Percentiles rank a stretch among this genome's conserved stretches.
These are phyloP conservation scores for Scenedesmus sp. DNA, from an alignment of 163 green algal species.

Conservation along the genomic window DNA sequence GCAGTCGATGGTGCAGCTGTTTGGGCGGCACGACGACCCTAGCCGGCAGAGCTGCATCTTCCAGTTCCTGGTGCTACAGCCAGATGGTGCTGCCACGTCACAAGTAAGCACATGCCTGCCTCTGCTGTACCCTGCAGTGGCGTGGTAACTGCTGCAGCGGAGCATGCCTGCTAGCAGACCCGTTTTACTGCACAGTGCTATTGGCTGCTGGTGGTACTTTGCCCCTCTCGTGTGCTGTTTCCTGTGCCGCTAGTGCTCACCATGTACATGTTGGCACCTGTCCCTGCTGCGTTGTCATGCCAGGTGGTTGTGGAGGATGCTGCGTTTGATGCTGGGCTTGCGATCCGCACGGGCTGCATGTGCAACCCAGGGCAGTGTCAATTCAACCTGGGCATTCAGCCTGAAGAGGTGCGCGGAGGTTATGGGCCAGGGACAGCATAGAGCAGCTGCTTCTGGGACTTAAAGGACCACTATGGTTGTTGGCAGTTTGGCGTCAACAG, in stretches of 20 bases:
- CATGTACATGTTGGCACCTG: neutral
- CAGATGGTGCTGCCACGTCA: slow-evolving; percentile 60
- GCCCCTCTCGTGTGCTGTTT: neutral
- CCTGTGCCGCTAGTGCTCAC: neutral
- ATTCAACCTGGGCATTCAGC: slow-evolving; percentile 68
- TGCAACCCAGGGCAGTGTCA: slow-evolving; percentile 86
- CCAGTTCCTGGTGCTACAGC: slow-evolving; percentile 78
- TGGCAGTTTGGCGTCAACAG: neutral
- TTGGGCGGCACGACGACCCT: slow-evolving; percentile 70
- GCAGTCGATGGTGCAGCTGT: slow-evolving; percentile 70
- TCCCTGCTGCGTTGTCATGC: neutral
- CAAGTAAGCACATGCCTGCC: slow-evolving; percentile 53
- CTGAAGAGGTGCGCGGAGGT: slow-evolving; percentile 61
- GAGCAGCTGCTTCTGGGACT: neutral
- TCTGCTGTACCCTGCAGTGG: neutral
- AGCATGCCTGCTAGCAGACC: neutral
- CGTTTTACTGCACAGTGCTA: neutral
- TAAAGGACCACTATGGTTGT: neutral
- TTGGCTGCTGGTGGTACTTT: neutral
- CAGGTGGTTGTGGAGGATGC: slow-evolving; percentile 63
- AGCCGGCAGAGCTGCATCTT: slow-evolving; percentile 78
- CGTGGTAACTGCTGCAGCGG: neutral
- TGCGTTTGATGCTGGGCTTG: slow-evolving; percentile 73
- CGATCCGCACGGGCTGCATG: slow-evolving; percentile 72
- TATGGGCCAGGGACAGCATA: neutral